Evolutionary conservation across 129 eudicot species (phyloP).

Genomic region (Glebionis coronaria): DNA sequence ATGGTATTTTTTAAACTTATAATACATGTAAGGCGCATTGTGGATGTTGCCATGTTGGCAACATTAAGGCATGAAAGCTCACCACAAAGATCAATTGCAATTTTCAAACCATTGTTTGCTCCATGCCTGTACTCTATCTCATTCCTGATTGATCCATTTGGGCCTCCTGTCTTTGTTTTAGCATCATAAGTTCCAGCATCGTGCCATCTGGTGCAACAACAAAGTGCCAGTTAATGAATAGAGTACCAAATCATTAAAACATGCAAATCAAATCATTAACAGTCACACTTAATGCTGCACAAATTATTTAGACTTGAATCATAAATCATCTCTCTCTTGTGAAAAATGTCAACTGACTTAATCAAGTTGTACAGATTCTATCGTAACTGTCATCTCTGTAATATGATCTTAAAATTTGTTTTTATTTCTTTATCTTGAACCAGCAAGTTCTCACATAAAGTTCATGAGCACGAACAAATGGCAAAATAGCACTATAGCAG

Average conservation of each 20-base stretch:
- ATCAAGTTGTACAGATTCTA: neutral
- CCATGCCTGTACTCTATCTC: slow-evolving; percentile 62
- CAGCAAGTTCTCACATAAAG: slow-evolving; percentile 9
- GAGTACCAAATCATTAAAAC: no score
- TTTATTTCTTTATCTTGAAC: slow-evolving; percentile 1
- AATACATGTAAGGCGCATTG: no score
- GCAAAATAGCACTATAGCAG: no score
- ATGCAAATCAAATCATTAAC: neutral
- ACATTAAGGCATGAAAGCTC: slow-evolving; percentile 16
- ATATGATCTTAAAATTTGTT: neutral
- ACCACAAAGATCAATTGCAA: slow-evolving; percentile 89
- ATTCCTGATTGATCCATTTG: slow-evolving; percentile 87
- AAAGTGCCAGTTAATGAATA: neutral
- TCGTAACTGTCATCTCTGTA: neutral
- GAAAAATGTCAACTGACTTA: slow-evolving; percentile 5
- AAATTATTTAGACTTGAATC: neutral
- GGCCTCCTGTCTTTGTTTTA: slow-evolving; percentile 88
- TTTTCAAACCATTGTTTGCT: slow-evolving; percentile 71
- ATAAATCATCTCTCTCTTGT: neutral
- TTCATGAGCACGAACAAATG: neutral
- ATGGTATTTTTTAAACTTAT: no score
- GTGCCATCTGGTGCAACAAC: slow-evolving; percentile 65
- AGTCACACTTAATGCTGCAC: neutral
- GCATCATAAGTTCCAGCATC: slow-evolving; percentile 96
- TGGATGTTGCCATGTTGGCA: no score